Conservation (phyloP, 2,329 filamentous ascomycete species). For the Chalaropsis thielavioides region DNA sequence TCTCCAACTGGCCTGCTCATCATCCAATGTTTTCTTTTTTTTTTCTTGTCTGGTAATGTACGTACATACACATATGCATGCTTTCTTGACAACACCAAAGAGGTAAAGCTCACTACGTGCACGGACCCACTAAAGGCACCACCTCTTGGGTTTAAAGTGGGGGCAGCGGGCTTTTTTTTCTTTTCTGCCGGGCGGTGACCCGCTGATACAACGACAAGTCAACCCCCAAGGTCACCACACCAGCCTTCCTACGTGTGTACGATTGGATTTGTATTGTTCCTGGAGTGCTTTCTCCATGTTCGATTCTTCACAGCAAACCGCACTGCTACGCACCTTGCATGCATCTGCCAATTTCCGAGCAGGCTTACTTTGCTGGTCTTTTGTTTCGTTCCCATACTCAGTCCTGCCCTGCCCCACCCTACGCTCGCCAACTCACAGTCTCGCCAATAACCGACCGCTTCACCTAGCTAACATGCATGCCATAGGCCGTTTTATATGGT, state of each 20-base stretch:
- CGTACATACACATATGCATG: neutral
- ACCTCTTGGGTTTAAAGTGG: neutral
- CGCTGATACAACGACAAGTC: neutral
- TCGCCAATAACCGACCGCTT: neutral
- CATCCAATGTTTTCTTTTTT: neutral
- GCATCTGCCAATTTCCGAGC: neutral
- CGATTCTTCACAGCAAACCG: neutral
- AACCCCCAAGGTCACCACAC: neutral
- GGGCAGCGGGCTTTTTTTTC: neutral
- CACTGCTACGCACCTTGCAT: neutral
- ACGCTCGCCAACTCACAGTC: neutral
- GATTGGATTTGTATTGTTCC: neutral
- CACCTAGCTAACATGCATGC: neutral
- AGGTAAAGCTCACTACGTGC: neutral
- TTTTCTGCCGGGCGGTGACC: neutral
- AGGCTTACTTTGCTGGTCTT: neutral
- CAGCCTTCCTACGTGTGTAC: neutral
- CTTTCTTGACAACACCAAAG: neutral
- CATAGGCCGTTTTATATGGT: neutral
- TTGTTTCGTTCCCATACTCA: neutral
- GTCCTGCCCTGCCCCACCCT: neutral
- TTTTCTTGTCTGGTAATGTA: too few species aligned
- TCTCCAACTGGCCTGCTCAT: neutral
- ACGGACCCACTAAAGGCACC: neutral
- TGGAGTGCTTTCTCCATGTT: neutral